Conservation (phyloP, 179 eudicot species). For the Gypsophila paniculata region DNA sequence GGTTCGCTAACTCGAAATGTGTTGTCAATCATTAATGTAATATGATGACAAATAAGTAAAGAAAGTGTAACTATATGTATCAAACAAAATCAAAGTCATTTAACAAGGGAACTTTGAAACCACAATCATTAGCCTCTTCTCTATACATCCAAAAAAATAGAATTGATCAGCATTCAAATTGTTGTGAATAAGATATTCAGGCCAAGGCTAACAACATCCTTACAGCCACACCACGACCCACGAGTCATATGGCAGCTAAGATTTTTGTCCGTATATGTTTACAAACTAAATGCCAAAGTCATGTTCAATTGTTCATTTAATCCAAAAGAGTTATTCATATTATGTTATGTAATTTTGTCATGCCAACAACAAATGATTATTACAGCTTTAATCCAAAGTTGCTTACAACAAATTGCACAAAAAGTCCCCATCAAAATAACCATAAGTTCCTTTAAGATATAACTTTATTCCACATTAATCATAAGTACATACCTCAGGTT, state of each 20-base stretch:
- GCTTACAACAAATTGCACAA: not conserved
- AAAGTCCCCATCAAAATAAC: not conserved
- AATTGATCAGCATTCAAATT: not conserved
- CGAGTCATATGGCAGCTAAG: not conserved
- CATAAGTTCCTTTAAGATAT: not conserved
- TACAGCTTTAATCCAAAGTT: too few species aligned
- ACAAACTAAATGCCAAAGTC: not conserved
- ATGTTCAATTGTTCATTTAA: too few species aligned
- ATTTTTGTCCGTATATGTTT: not conserved
- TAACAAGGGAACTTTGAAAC: not conserved
- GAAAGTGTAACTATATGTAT: not conserved
- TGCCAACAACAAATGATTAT: too few species aligned
- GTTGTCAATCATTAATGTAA: not conserved
- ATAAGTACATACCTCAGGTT: constrained; percentile 30
- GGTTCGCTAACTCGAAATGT: not conserved
- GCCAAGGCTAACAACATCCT: not conserved
- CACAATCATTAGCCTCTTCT: not conserved
- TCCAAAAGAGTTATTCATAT: too few species aligned
- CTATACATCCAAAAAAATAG: not conserved
- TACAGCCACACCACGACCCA: not conserved
- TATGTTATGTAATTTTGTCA: too few species aligned
- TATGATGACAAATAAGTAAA: not conserved
- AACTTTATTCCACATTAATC: not conserved
- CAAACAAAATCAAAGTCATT: not conserved
- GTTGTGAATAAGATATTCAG: not conserved